A percentile compares a stretch with the other conserved stretches of the same genome.
phyloP scores from a whole-genome alignment of 352 stramenopile genomes.

The Elongisporangium undulatum region DNA sequence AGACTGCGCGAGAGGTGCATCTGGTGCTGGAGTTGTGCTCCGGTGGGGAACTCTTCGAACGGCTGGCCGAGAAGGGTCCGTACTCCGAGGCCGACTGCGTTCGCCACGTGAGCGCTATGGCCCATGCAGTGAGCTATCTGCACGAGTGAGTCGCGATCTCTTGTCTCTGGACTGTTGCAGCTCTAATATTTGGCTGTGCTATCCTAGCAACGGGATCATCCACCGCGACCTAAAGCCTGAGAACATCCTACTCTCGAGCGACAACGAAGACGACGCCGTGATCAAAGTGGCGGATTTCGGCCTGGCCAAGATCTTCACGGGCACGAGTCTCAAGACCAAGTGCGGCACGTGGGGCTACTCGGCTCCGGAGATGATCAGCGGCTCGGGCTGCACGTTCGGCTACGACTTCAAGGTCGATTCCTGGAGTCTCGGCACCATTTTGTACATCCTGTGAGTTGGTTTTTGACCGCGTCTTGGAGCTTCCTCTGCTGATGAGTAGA shows the following conservation, averaged over 20 bases:
- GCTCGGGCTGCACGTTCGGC: constrained; percentile 55
- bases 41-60: constrained; percentile 78
- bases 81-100: constrained; percentile 82
- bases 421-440: constrained; percentile 83
- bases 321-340: constrained; percentile 72
- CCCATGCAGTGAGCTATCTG: constrained; percentile 62
- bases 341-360: constrained; percentile 81
- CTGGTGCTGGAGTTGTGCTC: constrained; percentile 81
- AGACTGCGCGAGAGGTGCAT: constrained; percentile 72
- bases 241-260: constrained; percentile 76
- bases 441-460: constrained; percentile 76
- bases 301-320: constrained; percentile 75
- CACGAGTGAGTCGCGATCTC: constrained; percentile 41
- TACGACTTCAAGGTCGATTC: constrained; percentile 86
- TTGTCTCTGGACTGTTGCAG: constrained; percentile 1
- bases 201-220: constrained; percentile 61
- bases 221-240: constrained; percentile 83
- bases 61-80: constrained; percentile 70
- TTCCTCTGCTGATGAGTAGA: background rate
- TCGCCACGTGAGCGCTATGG: constrained; percentile 68
- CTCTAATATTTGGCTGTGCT: constrained; percentile 2
- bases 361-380: constrained; percentile 82
- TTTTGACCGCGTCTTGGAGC: constrained; percentile 3
- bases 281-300: constrained; percentile 85
- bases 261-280: constrained; percentile 49